These are phyloP conservation scores for Clonostachys rosea DNA, from an alignment of 2,329 filamentous ascomycete species.

Conservation along the genomic window DNA sequence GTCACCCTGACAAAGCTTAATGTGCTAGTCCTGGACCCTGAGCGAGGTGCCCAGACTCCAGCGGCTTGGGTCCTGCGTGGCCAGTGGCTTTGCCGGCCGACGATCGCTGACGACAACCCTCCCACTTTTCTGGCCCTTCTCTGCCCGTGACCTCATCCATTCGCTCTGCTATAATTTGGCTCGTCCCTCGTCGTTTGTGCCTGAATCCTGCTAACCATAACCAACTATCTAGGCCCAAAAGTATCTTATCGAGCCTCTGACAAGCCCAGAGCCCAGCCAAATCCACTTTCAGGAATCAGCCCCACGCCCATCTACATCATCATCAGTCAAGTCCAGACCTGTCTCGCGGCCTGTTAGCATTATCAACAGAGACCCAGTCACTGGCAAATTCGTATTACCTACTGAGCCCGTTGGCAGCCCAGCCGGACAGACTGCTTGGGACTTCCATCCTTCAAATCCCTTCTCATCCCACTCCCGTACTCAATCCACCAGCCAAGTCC, in stretches of 20 bases:
- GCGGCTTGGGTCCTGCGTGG: no score
- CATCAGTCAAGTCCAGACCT: constrained; percentile 3
- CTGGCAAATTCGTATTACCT: no score
- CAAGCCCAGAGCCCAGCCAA: constrained; percentile 61
- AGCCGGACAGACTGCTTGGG: constrained; percentile 41
- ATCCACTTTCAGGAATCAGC: constrained; percentile 24
- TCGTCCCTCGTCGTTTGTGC: no score
- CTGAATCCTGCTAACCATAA: no score
- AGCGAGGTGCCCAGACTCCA: no score
- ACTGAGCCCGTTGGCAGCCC: constrained; percentile 26
- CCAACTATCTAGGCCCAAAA: constrained; percentile 48
- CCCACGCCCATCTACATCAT: neutral
- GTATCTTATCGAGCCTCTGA: constrained; percentile 66
- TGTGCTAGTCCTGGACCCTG: no score
- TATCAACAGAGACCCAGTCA: constrained; percentile 16
- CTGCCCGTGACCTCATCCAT: no score
- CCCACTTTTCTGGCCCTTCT: no score
- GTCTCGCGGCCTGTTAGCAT: neutral
- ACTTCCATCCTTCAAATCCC: constrained; percentile 41
- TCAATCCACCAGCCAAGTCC: constrained; percentile 1
- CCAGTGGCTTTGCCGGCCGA: no score
- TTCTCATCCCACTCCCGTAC: constrained; percentile 14
- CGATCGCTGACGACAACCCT: no score
- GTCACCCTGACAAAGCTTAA: no score
- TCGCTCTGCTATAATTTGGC: no score